phyloP scores from a whole-genome alignment of 169 alveolate genomes.

The Perkinsus chesapeaki region DNA sequence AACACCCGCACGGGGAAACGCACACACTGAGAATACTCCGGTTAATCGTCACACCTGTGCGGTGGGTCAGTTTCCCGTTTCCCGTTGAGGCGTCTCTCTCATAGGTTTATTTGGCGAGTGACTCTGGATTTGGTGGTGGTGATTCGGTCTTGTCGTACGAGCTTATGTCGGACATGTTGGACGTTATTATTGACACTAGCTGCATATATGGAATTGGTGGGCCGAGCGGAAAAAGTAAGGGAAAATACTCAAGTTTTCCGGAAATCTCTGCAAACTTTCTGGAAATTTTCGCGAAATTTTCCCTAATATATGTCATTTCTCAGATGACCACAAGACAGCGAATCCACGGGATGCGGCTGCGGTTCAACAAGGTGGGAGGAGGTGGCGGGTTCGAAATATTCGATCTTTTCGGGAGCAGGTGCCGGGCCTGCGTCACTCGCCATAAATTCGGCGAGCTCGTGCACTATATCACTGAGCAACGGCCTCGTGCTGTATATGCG shows the following conservation, averaged over 20 bases:
- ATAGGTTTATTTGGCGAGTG: not conserved
- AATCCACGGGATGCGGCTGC: not conserved
- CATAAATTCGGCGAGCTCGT: not conserved
- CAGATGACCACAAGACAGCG: not conserved
- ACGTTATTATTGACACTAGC: not conserved
- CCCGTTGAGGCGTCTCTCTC: not conserved
- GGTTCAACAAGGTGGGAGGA: not conserved
- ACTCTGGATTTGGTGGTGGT: not conserved
- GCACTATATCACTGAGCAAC: not conserved
- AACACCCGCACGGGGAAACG: too few relatives aligned
- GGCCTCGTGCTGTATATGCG: not conserved
- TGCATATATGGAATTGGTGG: not conserved
- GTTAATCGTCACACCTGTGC: too few relatives aligned
- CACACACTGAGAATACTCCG: too few relatives aligned
- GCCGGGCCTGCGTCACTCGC: not conserved
- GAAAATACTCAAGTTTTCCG: not conserved
- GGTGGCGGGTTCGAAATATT: not conserved
- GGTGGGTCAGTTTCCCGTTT: too few relatives aligned
- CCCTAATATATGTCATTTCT: not conserved
- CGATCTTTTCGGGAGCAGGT: not conserved
- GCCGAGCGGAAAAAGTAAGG: not conserved
- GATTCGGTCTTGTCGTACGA: not conserved
- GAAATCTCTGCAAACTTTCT: not conserved
- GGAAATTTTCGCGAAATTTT: not conserved
- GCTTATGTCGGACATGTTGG: not conserved